Conservation (phyloP, 2,329 filamentous ascomycete species). For the Penicillium crustosum region DNA sequence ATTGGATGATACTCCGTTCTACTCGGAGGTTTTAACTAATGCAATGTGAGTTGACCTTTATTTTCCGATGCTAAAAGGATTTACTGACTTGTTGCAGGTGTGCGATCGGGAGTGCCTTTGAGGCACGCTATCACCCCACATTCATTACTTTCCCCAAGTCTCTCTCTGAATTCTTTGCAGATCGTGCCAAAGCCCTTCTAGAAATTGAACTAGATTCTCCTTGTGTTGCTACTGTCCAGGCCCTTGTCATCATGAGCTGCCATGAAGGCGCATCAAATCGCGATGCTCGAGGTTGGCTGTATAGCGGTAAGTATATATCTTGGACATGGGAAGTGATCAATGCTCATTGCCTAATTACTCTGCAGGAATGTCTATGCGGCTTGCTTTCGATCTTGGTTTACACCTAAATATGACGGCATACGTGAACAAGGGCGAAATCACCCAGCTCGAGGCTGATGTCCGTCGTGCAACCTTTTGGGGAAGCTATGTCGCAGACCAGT, state of each 20-base stretch:
- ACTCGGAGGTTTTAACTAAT: constrained; percentile 44
- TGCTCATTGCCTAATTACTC: neutral
- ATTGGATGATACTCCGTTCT: constrained; percentile 42
- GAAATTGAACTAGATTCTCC: constrained; percentile 51
- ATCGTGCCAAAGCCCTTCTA: constrained; percentile 47
- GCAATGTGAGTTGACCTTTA: constrained; percentile 33
- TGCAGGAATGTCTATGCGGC: constrained; percentile 47
- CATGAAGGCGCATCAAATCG: constrained; percentile 47
- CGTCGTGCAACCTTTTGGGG: constrained; percentile 47
- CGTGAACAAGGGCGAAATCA: constrained; percentile 42
- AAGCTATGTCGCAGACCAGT: constrained; percentile 45
- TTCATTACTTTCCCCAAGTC: constrained; percentile 43
- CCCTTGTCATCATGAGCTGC: constrained; percentile 47
- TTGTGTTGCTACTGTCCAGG: constrained; percentile 50
- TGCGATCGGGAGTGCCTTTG: constrained; percentile 46
- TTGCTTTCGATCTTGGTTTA: constrained; percentile 48
- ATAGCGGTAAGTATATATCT: constrained; percentile 39
- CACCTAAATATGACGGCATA: constrained; percentile 45
- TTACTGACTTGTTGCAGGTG: constrained; percentile 32
- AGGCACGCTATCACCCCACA: constrained; percentile 44
- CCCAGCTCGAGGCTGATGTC: constrained; percentile 40
- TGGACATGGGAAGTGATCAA: neutral
- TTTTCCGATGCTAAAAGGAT: neutral
- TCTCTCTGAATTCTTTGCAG: constrained; percentile 40
- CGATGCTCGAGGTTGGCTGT: constrained; percentile 50